These are phyloP conservation scores for Coemansia sp. DNA, from an alignment of 192 early-diverging fungal genomes.

Conservation along the genomic window DNA sequence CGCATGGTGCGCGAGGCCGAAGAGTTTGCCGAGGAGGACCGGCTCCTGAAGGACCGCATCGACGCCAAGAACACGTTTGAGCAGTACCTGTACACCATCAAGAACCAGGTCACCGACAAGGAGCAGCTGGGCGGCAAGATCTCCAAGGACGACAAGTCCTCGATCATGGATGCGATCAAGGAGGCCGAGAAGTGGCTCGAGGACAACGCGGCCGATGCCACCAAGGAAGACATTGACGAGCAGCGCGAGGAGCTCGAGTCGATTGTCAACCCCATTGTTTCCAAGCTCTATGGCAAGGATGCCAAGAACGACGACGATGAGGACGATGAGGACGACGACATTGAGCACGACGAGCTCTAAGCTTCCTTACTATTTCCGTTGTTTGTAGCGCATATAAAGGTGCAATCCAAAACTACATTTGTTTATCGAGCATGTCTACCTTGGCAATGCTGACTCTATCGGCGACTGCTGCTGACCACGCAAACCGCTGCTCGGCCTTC, in stretches of 20 bases:
- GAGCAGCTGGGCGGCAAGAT: conserved; percentile 82
- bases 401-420: too few species aligned
- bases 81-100: conserved; percentile 87
- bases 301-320: conserved; percentile 57
- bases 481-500: not conserved
- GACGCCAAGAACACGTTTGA: conserved; percentile 89
- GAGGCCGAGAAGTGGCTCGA: conserved; percentile 81
- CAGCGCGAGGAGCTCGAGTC: conserved; percentile 91
- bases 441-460: not conserved
- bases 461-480: conserved; percentile 14
- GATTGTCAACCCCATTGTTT: conserved; percentile 89
- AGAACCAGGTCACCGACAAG: conserved; percentile 83
- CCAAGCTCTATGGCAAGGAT: conserved; percentile 77
- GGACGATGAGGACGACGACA: conserved; percentile 53
- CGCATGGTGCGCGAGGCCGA: conserved; percentile 97
- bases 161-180: conserved; percentile 78
- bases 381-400: too few species aligned
- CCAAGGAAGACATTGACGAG: conserved; percentile 98
- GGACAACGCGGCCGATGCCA: conserved; percentile 69
- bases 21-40: conserved; percentile 89
- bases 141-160: conserved; percentile 83
- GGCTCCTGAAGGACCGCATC: conserved; percentile 73
- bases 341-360: conserved; percentile 55
- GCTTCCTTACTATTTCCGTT: not conserved
- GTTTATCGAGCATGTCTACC: not conserved